Base-by-base conservation (phyloP, 2,329 filamentous ascomycete species). In the Xenosphaeropsis pyriputrescens region DNA sequence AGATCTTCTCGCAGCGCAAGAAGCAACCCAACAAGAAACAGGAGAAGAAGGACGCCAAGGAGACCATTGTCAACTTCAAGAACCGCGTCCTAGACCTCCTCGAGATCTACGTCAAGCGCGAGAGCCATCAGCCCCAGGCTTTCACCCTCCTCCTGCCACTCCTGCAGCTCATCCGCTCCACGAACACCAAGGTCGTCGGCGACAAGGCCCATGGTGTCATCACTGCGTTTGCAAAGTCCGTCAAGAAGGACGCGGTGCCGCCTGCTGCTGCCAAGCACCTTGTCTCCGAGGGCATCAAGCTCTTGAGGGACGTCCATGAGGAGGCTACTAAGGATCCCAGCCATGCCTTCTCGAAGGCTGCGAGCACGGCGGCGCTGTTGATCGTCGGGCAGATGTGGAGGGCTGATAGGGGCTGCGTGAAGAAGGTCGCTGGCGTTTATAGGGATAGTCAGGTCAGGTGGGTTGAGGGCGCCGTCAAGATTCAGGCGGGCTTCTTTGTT, bases 1-100 rank as follows among this genome's bases (percentile, higher is more conserved):
- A 84, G 45, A 85, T 95, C 43, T 93, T 96, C 67, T 76, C 78
- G 46, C 78, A 88, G 46, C 76, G 79, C 35, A 74, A 72, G 46
- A 79, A 85, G 56, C 64, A 64, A 13, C 47, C 47, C 2, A 78
- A 70, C 55, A 79, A 81, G 53, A 91, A 88, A 62, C 83, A 88
- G 58, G 79, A 91, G 52, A 81, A 82, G 50, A 85, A 85, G 53
- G 81, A 89, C 42, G 88, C 89, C 39, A 91, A 85, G 54, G 82
- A 89, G 47, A 85, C 77, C 15, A 84, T 96, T 53, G 65, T 93
- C 50, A 88, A 89, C 59, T 94, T 98, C 70, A 98, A 98, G 65
- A 84, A 85, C 57, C 82, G 88, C 32, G 80, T 95, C 5, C 71
- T 96, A 4, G 91, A 96, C 52, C 70, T 96, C 1, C 67, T 96